phyloP scores from a whole-genome alignment of 1,284 basidiomycete genomes.

The Athelia psychrophila region DNA sequence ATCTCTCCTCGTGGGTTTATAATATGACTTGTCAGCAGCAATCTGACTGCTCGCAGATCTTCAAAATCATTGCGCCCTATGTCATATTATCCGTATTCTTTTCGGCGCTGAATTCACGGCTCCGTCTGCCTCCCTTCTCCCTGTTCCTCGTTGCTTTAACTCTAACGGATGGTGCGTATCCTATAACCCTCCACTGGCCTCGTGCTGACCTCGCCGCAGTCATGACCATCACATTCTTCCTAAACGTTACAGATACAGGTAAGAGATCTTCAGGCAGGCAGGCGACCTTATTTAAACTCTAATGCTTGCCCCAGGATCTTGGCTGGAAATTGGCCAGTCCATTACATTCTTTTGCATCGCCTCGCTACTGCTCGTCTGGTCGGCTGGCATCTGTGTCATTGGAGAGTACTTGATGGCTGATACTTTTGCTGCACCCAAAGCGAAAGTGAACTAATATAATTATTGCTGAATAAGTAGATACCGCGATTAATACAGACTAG shows the following conservation, averaged over 20 bases:
- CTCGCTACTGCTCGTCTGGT: conserved; percentile 77
- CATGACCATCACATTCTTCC: conserved; percentile 84
- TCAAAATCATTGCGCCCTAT: conserved; percentile 83
- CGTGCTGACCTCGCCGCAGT: conserved; percentile 31
- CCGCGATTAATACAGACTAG: neutral
- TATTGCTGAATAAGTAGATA: neutral
- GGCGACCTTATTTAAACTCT: neutral
- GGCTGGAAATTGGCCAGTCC: conserved; percentile 88
- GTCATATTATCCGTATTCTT: conserved; percentile 71
- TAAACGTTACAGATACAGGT: conserved; percentile 80
- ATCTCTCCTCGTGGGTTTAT: conserved; percentile 51
- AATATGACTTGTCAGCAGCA: neutral
- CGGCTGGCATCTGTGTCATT: conserved; percentile 67
- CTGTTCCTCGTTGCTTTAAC: conserved; percentile 73
- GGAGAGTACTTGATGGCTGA: conserved; percentile 64
- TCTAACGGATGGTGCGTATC: conserved; percentile 64
- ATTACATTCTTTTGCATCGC: conserved; percentile 89
- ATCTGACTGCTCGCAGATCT: conserved; percentile 48
- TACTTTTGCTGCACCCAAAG: conserved; percentile 13
- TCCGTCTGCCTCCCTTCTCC: conserved; percentile 73
- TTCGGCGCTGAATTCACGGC: conserved; percentile 62
- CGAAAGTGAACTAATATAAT: conserved; percentile 5
- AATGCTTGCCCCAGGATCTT: conserved; percentile 50
- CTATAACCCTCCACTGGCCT: neutral
- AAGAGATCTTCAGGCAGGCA: conserved; percentile 12